phyloP scores from a whole-genome alignment of 345 rosid species.

The thale cress (Arabidopsis thaliana) region DNA sequence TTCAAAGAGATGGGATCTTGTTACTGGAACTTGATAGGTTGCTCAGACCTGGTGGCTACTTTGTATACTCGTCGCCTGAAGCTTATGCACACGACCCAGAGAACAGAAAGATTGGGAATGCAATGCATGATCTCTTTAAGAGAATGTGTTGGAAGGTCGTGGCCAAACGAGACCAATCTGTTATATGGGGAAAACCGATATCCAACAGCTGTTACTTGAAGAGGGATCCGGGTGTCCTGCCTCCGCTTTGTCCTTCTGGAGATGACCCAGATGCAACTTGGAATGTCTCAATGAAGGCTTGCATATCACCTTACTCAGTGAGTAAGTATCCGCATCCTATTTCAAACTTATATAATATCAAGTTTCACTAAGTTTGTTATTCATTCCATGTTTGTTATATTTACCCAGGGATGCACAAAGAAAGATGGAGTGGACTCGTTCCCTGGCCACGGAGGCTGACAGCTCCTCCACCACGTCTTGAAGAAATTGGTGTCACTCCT shows the following conservation, averaged over 20 bases:
- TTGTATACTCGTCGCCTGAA: slow-evolving; percentile 97
- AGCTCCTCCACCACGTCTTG: slow-evolving; percentile 78
- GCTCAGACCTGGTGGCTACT: slow-evolving; percentile 96
- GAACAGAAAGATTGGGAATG: slow-evolving; percentile 79
- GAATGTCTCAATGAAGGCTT: slow-evolving; percentile 89
- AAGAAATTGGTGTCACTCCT: slow-evolving; percentile 73
- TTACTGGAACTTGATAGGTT: slow-evolving; percentile 90
- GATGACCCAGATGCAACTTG: slow-evolving; percentile 89
- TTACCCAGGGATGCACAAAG: slow-evolving; percentile 74
- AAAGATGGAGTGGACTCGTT: slow-evolving; percentile 75
- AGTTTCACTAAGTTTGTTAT: slow-evolving; percentile 16
- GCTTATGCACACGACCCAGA: slow-evolving; percentile 91
- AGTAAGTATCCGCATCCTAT: slow-evolving; percentile 57
- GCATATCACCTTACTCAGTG: slow-evolving; percentile 80
- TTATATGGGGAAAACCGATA: slow-evolving; percentile 88
- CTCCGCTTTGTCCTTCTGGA: slow-evolving; percentile 76
- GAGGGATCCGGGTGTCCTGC: slow-evolving; percentile 66
- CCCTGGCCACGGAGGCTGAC: slow-evolving; percentile 92
- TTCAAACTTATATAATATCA: neutral
- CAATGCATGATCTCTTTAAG: slow-evolving; percentile 77
- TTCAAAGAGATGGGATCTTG: slow-evolving; percentile 93
- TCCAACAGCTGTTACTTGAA: slow-evolving; percentile 87
- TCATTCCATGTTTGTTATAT: neutral
- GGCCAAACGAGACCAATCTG: slow-evolving; percentile 80
- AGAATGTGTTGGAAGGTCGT: slow-evolving; percentile 95